phyloP scores from a whole-genome alignment of 1,284 basidiomycete species.

The Phellinidium pouzarii region DNA sequence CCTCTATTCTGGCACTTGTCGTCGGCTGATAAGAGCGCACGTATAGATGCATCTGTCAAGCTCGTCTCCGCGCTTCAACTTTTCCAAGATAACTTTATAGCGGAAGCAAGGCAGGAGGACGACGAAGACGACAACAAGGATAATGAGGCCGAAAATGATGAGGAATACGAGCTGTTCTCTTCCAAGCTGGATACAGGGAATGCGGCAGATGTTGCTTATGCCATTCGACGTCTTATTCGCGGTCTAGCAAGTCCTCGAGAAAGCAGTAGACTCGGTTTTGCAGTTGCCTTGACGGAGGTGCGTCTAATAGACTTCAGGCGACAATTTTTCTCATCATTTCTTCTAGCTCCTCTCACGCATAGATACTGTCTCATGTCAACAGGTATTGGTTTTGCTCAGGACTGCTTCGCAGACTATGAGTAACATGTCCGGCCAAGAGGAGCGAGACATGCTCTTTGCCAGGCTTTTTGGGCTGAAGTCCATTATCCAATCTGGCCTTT shows the following conservation, averaged over 20 bases:
- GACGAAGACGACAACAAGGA: constrained; percentile 40
- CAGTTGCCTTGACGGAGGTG: constrained; percentile 93
- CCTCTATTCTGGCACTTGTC: constrained; percentile 94
- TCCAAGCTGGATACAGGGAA: constrained; percentile 55
- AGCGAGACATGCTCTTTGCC: constrained; percentile 89
- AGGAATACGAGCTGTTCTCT: constrained; percentile 31
- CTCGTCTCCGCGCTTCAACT: constrained; percentile 75
- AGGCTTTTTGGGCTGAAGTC: constrained; percentile 85
- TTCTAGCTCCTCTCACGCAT: constrained; percentile 74
- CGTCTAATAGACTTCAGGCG: constrained; percentile 25
- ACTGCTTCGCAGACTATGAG: constrained; percentile 64
- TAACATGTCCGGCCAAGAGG: constrained; percentile 83
- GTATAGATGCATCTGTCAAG: constrained; percentile 81
- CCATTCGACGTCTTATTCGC: constrained; percentile 75
- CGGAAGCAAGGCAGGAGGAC: constrained; percentile 39
- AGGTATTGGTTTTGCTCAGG: constrained; percentile 68
- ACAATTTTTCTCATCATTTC: constrained; percentile 4
- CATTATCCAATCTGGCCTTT: constrained; percentile 74
- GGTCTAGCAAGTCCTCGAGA: constrained; percentile 90
- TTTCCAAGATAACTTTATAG: constrained; percentile 62
- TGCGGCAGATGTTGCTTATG: constrained; percentile 85
- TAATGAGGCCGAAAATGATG: constrained; percentile 33
- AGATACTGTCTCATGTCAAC: constrained; percentile 69
- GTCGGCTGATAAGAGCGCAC: constrained; percentile 72
- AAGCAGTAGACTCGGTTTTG: constrained; percentile 90